Evolutionary conservation across 176 grass and related monocot species (phyloP), one percentile per base, ranked within the genome.

Genomic region (Puya raimondii): DNA sequence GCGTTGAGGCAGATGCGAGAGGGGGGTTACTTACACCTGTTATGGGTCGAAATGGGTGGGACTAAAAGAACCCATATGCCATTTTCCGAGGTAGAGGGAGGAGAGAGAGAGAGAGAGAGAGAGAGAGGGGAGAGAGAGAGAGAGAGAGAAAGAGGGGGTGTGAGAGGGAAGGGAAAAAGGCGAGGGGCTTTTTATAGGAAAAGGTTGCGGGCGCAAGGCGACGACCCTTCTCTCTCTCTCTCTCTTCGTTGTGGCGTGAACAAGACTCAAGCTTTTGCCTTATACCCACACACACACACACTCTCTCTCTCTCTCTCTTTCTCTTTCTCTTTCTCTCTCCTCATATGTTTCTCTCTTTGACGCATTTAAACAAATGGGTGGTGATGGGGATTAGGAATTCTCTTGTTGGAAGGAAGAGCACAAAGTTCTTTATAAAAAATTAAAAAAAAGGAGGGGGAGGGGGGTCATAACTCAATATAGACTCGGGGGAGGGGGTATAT

Each of bases 171-270:
- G 8, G 16, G 18, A 15, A 16, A 42, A 42, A 58, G 15, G 12
- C 1, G 15, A 47, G 3, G 21, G 53, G 58, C n/a, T 68, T 25
- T 80, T 65, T 81, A 81, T 66, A 57, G 66, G 5, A 59, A 68
- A 65, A 73, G 79, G 70, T 81, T 81, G 79, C 79, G 79, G 79
- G 49, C 13, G 68, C 47, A 51, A 69, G 21, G 26, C 51, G 79
- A 33, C 49, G 71, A 59, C 52, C 73, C 4, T 3, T 33, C 29
- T 33, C 29, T 33, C 29, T 33, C 29, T 74, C 64, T 74, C 57
- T 74, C 57, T 74, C 56, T 64, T n/a, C 71, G 50, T 61, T 42
- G 49, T 70, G 49, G 21, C 67, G 49, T 73, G 69, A 80, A 71
- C 51, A 29, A 73, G 77, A 72, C 77, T 80, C 76, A 71, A 79